These are phyloP conservation scores for Bryum argenteum DNA, from an alignment of 225 moss, liverwort and hornwort species.

Conservation along the genomic window DNA sequence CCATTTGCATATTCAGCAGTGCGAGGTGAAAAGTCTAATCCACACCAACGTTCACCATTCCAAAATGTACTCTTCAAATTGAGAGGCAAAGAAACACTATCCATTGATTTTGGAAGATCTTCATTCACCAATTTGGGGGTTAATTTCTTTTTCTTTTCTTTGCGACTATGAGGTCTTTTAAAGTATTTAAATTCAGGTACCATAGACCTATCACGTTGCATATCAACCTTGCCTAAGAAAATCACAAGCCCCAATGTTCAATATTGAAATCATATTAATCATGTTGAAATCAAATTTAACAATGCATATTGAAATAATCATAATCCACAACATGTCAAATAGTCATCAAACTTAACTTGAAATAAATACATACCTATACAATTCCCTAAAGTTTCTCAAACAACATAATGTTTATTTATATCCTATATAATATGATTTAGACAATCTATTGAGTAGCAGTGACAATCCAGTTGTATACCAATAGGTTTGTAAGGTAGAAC, in stretches of 20 bases:
- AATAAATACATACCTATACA: no score
- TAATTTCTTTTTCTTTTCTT: neutral
- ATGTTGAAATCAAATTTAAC: neutral
- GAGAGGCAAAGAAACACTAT: conserved; percentile 34
- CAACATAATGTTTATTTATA: no score
- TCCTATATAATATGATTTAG: no score
- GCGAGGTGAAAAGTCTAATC: conserved; percentile 30
- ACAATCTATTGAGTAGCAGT: neutral
- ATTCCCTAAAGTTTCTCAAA: no score
- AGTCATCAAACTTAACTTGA: no score
- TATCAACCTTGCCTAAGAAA: conserved; percentile 33
- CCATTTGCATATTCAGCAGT: conserved; percentile 36
- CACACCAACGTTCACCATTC: conserved; percentile 44
- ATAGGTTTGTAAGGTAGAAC: conserved; percentile 42
- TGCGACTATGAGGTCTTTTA: neutral
- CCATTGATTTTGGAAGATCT: conserved; percentile 17
- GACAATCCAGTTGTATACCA: neutral
- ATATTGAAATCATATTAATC: neutral
- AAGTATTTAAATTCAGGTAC: conserved; percentile 26
- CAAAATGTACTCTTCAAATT: conserved; percentile 35
- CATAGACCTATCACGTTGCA: conserved; percentile 31
- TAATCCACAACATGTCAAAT: no score
- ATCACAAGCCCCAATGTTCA: neutral
- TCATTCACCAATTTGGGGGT: accelerated
- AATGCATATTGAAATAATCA: no score